These are phyloP conservation scores for Aspergillus nomiae DNA, from an alignment of 2,329 filamentous ascomycete species.

Conservation along the genomic window DNA sequence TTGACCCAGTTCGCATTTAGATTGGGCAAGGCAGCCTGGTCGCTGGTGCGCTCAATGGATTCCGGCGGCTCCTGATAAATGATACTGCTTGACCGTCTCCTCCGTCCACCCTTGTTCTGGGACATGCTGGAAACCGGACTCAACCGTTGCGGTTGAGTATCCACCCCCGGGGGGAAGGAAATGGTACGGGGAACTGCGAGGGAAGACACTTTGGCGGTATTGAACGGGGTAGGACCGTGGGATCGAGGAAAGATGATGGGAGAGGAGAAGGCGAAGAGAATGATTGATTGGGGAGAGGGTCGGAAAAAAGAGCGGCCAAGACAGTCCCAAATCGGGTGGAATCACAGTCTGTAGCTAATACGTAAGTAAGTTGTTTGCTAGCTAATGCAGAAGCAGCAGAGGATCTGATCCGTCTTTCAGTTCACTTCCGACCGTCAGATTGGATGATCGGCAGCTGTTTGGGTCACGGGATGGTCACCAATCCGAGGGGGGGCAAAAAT, in stretches of 20 bases:
- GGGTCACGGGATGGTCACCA: conserved; percentile 16
- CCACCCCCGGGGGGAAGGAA: conserved; percentile 84
- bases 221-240: conserved; percentile 39
- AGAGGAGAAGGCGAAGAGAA: conserved; percentile 23
- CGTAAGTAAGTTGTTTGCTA: background rate
- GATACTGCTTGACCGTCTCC: conserved; percentile 95
- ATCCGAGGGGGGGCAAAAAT: conserved; percentile 1
- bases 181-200: conserved; percentile 86
- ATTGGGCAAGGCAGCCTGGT: conserved; percentile 92
- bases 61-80: conserved; percentile 97
- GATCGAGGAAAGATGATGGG: conserved; percentile 16
- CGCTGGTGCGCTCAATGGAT: conserved; percentile 95
- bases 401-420: conserved; percentile 2
- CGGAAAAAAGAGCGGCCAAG: conserved; percentile 25
- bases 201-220: conserved; percentile 96
- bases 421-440: conserved; percentile 12
- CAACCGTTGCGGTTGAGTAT: conserved; percentile 61
- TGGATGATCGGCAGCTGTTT: conserved; percentile 11
- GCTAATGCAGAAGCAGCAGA: conserved; percentile 3
- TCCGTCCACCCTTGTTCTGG: conserved; percentile 69
- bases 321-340: conserved; percentile 22
- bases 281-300: conserved; percentile 31
- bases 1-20: conserved; percentile 99
- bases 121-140: conserved; percentile 62
- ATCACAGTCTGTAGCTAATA: background rate